These are phyloP conservation scores for Magnaporthiopsis rhizophila DNA, from an alignment of 2,329 filamentous ascomycete species.

Conservation along the genomic window DNA sequence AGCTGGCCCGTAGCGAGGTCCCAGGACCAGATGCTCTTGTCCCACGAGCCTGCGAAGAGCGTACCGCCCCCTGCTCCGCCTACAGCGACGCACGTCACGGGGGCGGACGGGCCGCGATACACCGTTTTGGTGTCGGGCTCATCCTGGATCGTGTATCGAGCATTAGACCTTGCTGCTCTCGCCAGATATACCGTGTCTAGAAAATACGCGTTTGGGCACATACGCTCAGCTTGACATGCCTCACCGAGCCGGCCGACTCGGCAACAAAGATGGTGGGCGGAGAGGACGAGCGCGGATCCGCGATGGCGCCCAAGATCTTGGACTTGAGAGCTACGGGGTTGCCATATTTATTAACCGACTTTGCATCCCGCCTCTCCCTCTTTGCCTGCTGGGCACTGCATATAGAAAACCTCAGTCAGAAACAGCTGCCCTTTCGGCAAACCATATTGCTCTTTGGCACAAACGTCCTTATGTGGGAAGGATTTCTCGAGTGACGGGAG, in stretches of 20 bases:
- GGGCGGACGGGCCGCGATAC: constrained; percentile 70
- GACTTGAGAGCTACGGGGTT: constrained; percentile 72
- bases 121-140: constrained; percentile 33
- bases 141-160: background rate
- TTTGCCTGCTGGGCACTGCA: constrained; percentile 40
- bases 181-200: background rate
- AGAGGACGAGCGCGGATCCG: constrained; percentile 54
- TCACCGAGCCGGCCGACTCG: constrained; percentile 76
- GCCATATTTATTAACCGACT: constrained; percentile 70
- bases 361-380: constrained; percentile 56
- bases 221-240: constrained; percentile 69
- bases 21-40: constrained; percentile 88
- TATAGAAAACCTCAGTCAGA: constrained; percentile 19
- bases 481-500: background rate
- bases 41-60: constrained; percentile 87
- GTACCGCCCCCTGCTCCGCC: constrained; percentile 47
- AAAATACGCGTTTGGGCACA: constrained; percentile 10
- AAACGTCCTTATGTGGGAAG: background rate
- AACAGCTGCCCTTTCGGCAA: background rate
- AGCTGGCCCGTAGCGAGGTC: constrained; percentile 48
- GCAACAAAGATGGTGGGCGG: constrained; percentile 62
- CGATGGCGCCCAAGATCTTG: constrained; percentile 70
- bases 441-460: background rate
- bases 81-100: constrained; percentile 69
- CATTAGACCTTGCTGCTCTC: background rate